Percentiles rank a stretch among this genome's conserved stretches.
Conservation (phyloP, 2,329 filamentous ascomycete genomes). For the Neonectria hederae region DNA sequence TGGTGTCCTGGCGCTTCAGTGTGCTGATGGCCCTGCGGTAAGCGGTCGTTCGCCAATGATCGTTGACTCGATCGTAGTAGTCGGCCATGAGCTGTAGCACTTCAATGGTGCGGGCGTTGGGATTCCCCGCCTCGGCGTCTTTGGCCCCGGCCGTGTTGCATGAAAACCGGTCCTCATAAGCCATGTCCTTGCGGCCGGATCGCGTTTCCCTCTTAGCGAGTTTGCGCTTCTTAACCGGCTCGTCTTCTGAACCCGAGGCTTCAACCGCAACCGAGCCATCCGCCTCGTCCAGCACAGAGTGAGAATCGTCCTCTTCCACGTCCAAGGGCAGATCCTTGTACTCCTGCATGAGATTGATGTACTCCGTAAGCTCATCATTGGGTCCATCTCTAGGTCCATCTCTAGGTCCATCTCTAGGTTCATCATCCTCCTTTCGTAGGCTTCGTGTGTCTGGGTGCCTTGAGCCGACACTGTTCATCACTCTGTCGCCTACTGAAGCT, state of each 20-base stretch:
- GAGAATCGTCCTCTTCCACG: conserved; percentile 58
- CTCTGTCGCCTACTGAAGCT: not conserved
- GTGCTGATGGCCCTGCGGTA: conserved; percentile 83
- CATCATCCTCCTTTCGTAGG: not conserved
- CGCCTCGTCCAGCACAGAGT: conserved; percentile 25
- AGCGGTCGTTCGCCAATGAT: conserved; percentile 78
- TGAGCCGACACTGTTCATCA: not conserved
- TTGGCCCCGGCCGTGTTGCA: conserved; percentile 64
- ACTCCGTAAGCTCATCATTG: conserved; percentile 68
- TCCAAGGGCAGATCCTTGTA: conserved; percentile 68
- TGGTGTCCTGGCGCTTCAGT: conserved; percentile 70
- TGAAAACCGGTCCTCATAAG: conserved; percentile 60
- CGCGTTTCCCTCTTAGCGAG: conserved; percentile 32
- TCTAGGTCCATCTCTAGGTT: conserved; percentile 53
- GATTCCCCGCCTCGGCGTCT: conserved; percentile 61
- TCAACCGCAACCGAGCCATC: conserved; percentile 27
- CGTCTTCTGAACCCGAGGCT: conserved; percentile 37
- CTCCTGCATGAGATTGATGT: conserved; percentile 70
- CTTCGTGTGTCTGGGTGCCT: not conserved
- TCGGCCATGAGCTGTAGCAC: conserved; percentile 81
- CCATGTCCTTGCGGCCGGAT: conserved; percentile 41
- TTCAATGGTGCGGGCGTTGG: conserved; percentile 80
- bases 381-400: conserved; percentile 53
- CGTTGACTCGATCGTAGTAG: conserved; percentile 78
- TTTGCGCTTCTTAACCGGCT: conserved; percentile 29